Conservation (phyloP, 192 early-diverging fungal genomes). For the Globomyces pollinis-pini region DNA sequence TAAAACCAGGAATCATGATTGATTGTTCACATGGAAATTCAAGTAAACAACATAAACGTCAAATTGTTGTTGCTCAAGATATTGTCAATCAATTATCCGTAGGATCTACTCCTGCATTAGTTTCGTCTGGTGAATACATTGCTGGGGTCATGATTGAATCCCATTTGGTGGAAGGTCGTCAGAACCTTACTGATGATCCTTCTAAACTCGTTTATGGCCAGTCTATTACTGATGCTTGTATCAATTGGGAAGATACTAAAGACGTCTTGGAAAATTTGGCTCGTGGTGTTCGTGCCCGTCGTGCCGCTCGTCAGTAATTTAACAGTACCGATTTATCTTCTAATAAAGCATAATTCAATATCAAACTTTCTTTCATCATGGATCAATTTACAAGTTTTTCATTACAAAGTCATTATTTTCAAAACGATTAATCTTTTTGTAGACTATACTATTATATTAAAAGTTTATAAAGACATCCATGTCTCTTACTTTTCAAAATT, state of each 20-base stretch:
- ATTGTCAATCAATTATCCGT: slow-evolving; percentile 31
- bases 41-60: slow-evolving; percentile 75
- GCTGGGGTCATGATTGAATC: slow-evolving; percentile 95
- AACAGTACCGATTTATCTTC: slow-evolving; percentile 3
- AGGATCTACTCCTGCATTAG: slow-evolving; percentile 51
- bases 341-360: no score
- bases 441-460: no score
- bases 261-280: slow-evolving; percentile 63
- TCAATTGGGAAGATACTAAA: slow-evolving; percentile 84
- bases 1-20: slow-evolving; percentile 71
- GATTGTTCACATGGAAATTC: slow-evolving; percentile 97
- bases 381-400: no score
- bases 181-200: slow-evolving; percentile 62
- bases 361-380: no score
- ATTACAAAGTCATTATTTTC: no score
- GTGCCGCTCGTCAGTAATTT: not conserved
- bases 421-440: no score
- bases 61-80: slow-evolving; percentile 70
- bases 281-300: slow-evolving; percentile 51
- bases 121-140: slow-evolving; percentile 60
- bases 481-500: no score
- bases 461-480: no score
- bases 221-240: slow-evolving; percentile 89
- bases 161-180: slow-evolving; percentile 76
- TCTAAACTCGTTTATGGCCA: slow-evolving; percentile 75